These are phyloP conservation scores for Stellera chamaejasme DNA, from an alignment of 345 rosid genomes.

Conservation along the genomic window DNA sequence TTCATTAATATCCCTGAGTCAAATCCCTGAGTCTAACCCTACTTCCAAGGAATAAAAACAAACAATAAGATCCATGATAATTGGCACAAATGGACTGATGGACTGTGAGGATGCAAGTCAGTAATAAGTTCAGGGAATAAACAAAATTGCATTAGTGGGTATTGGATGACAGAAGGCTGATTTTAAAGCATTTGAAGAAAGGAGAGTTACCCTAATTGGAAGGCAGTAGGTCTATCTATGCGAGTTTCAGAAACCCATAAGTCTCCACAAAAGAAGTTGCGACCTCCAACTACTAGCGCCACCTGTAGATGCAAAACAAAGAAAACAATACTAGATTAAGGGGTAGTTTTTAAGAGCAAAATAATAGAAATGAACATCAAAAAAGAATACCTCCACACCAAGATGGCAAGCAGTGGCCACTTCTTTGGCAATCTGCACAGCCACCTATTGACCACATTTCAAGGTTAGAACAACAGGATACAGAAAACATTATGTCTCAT, in stretches of 20 bases:
- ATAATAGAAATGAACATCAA: neutral
- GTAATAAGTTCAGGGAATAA: too few relatives aligned
- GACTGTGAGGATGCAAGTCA: too few relatives aligned
- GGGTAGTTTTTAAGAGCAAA: neutral
- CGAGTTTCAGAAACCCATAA: conserved; percentile 41
- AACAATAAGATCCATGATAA: too few relatives aligned
- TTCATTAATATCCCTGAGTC: too few relatives aligned
- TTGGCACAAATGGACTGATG: too few relatives aligned
- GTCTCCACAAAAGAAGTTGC: conserved; percentile 40
- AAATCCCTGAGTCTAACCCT: too few relatives aligned
- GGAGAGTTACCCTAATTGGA: conserved; percentile 33
- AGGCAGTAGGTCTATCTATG: conserved; percentile 36
- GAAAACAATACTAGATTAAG: neutral
- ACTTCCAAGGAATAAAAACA: too few relatives aligned
- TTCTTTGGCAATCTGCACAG: conserved; percentile 42
- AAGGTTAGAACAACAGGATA: too few relatives aligned
- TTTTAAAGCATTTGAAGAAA: neutral
- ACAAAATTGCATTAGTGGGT: too few relatives aligned
- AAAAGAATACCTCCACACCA: conserved; percentile 31
- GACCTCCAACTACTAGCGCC: conserved; percentile 44
- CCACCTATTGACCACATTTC: conserved; percentile 20
- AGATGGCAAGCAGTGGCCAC: conserved; percentile 28
- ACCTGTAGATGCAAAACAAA: conserved; percentile 18
- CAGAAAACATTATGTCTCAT: too few relatives aligned
- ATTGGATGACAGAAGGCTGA: neutral